These are phyloP conservation scores for Murraya koenigii DNA, from an alignment of 345 rosid genomes.

Conservation along the genomic window DNA sequence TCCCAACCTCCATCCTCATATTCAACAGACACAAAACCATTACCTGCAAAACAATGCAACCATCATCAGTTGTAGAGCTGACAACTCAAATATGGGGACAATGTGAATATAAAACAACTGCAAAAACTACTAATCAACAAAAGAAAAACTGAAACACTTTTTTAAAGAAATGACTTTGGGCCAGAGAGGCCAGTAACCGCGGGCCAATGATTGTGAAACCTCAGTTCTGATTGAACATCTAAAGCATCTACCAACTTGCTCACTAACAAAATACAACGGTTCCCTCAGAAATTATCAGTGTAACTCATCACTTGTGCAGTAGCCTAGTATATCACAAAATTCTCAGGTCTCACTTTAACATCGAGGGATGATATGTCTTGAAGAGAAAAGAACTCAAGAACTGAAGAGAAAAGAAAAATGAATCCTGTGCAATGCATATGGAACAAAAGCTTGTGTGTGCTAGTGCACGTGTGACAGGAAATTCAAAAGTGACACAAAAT, in stretches of 20 bases:
- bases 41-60: conserved; percentile 41
- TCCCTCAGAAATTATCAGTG: not conserved
- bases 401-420: not conserved
- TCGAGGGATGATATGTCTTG: not conserved
- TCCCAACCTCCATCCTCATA: conserved; percentile 83
- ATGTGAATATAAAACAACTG: not conserved
- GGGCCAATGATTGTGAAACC: not conserved
- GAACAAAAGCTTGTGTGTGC: not conserved
- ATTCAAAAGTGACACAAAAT: not conserved
- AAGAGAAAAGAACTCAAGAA: not conserved
- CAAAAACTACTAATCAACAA: not conserved
- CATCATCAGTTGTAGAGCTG: not conserved
- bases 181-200: not conserved
- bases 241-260: not conserved
- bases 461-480: not conserved
- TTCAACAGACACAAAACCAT: conserved; percentile 61
- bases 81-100: not conserved
- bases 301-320: not conserved
- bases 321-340: not conserved
- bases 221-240: not conserved
- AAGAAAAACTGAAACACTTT: not conserved
- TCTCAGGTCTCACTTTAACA: not conserved
- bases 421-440: not conserved
- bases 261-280: not conserved
- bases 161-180: not conserved